Evolutionary conservation across 352 stramenopile species (phyloP).

Genomic region (Phytophthora litchii): DNA sequence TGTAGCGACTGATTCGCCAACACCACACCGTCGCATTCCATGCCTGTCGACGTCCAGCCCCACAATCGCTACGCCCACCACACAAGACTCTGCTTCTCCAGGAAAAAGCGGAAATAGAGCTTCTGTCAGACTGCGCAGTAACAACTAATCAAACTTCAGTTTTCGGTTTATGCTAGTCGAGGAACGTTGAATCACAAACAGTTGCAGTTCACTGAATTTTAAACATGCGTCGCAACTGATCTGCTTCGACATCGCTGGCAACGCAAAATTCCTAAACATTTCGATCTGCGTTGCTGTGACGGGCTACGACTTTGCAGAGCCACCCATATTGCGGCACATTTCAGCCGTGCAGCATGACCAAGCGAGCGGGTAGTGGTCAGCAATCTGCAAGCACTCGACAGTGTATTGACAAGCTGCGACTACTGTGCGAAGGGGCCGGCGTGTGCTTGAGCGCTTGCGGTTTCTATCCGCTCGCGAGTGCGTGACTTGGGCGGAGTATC

Average conservation of each 20-base stretch:
- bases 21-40: no score
- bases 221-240: neutral
- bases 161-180: slow-evolving; percentile 13
- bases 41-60: no score
- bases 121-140: neutral
- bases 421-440: neutral
- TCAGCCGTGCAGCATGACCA: neutral
- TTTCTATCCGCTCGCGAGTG: neutral
- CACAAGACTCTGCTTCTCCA: no score
- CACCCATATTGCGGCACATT: no score
- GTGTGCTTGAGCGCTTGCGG: slow-evolving; percentile 1
- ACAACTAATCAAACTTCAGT: slow-evolving; percentile 9
- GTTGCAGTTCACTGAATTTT: slow-evolving; percentile 8
- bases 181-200: slow-evolving; percentile 4
- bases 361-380: neutral
- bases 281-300: neutral
- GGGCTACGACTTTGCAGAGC: neutral
- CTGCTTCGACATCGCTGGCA: neutral
- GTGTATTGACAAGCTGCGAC: slow-evolving; percentile 8
- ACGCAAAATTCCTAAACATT: neutral
- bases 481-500: neutral
- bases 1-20: no score
- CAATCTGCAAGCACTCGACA: slow-evolving; percentile 13
- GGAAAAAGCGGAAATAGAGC: slow-evolving; percentile 15
- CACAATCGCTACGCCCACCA: neutral